Evolutionary conservation across 257 asterid genomes (phyloP), one percentile per base, ranked within the genome.

Genomic region (Solanum megistacrolobum): DNA sequence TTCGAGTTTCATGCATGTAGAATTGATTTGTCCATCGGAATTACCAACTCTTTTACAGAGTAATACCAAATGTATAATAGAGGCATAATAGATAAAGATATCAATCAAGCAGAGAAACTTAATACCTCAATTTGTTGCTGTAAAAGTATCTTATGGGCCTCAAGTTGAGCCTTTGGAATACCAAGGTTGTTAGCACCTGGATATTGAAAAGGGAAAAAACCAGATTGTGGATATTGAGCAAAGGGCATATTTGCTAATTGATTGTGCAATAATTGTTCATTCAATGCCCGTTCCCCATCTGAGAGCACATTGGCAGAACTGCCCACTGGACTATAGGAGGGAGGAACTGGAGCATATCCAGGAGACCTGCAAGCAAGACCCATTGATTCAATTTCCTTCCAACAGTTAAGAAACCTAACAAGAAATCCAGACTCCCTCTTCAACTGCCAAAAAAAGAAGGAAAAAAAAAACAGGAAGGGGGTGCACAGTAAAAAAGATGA

Each of bases 51-150:
- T 16, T 20, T 32, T 23, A 65, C 71, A 46, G 23, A 84, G 39
- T 52, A 38, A 34, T 43, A 58, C 46, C 69, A 76, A 35, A 74
- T 84, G 86, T 29, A 58, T 79, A 74, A 81, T 34, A 73, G 73
- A 65, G 46, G 78, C 34, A 62, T n/a, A 48, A 83, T 3, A 58
- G 52, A 10, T 46, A 86, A 84, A 55, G 90, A 76, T 82, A 31
- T 78, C 32, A 82, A 68, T 10, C 52, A 36, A 88, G 55, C 68
- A 39, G 65, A n/a, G 86, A 72, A 83, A 87, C 73, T 46, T 84
- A 88, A 83, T 92, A 97, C 99, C 98, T 95, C 94, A 91, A 96
- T 95, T 90, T 94, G 98, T 68, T 92, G 93, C 93, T 93, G 88
- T 69, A 96, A 85, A 84, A 92, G 68, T 88, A 84, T 92, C 90